Percentiles rank a stretch among this genome's conserved stretches.
Conservation (phyloP, 306 rosid species). For the Citrullus mucosospermus region DNA sequence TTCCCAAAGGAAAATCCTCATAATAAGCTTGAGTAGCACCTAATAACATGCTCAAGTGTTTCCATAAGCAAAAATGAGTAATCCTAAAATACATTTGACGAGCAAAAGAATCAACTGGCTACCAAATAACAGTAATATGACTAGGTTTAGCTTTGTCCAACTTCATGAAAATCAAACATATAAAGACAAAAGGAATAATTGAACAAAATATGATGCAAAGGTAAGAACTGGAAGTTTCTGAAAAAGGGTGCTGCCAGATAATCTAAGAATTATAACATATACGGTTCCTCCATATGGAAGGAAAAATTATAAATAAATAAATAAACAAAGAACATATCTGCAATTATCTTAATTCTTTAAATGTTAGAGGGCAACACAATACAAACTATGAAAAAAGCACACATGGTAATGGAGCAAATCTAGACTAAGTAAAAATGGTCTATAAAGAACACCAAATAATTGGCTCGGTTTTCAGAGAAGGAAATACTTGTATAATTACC, state of each 20-base stretch:
- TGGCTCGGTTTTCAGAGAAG: background rate
- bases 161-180: background rate
- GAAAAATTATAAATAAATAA: background rate
- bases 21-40: background rate
- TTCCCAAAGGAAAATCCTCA: background rate
- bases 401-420: background rate
- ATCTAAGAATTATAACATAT: background rate
- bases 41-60: background rate
- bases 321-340: background rate
- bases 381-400: background rate
- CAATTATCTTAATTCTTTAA: background rate
- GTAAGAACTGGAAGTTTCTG: background rate
- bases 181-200: background rate
- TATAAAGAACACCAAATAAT: background rate
- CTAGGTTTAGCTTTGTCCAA: background rate
- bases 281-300: background rate
- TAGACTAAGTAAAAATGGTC: background rate
- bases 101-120: background rate
- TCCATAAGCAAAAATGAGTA: background rate
- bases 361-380: background rate
- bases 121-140: background rate
- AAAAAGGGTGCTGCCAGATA: background rate
- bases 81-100: background rate
- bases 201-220: background rate
- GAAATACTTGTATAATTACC: constrained; percentile 34